Percentiles rank a stretch among this genome's conserved stretches.
Evolutionary conservation across 108 stramenopile species (phyloP).

Genomic region (Nitzschia sp.): DNA sequence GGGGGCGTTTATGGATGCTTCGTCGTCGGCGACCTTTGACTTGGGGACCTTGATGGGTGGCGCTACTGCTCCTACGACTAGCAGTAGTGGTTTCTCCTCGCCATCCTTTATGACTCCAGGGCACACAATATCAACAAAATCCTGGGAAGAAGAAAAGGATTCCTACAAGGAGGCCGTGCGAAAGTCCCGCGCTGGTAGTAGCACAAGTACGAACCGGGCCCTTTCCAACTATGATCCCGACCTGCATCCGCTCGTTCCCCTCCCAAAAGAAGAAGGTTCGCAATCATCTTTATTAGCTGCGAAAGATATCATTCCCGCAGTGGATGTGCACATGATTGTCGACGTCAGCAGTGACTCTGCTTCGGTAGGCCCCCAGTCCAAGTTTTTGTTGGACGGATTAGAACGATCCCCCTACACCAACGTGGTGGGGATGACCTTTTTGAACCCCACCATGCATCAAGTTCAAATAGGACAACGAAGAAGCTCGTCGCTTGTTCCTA

Average conservation of each 20-base stretch:
- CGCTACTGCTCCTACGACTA: neutral
- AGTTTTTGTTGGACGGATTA: slow-evolving; percentile 22
- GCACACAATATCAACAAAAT: neutral
- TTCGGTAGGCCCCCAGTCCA: slow-evolving; percentile 15
- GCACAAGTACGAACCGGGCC: neutral
- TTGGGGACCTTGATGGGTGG: neutral
- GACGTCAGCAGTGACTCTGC: slow-evolving; percentile 1
- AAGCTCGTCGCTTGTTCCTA: neutral
- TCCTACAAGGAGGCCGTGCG: neutral
- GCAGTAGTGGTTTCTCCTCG: neutral
- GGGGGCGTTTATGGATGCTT: neutral
- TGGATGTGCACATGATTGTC: slow-evolving; percentile 29
- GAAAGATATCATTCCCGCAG: neutral
- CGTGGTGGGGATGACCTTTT: slow-evolving; percentile 14
- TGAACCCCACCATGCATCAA: slow-evolving; percentile 11
- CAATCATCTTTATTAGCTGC: no score
- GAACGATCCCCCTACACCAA: slow-evolving; percentile 25
- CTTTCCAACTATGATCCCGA: neutral
- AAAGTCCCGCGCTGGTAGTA: neutral
- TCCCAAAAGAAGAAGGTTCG: neutral
- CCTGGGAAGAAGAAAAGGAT: neutral
- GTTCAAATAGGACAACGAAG: slow-evolving; percentile 5
- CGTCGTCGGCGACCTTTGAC: neutral
- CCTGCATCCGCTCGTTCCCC: neutral
- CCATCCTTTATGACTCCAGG: neutral